phyloP scores from a whole-genome alignment of 345 rosid genomes.

The Salix suchowensis region DNA sequence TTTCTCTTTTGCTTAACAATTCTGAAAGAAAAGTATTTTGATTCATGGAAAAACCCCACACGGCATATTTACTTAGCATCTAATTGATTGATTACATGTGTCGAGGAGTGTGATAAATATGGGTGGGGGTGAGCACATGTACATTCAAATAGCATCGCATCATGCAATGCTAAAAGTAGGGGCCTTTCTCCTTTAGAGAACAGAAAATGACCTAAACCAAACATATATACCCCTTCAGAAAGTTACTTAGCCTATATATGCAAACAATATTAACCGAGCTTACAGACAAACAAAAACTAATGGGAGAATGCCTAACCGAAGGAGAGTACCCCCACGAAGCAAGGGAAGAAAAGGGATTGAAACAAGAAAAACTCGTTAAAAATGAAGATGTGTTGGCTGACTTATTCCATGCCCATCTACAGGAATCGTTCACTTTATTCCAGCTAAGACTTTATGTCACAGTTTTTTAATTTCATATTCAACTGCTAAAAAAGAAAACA shows the following conservation, averaged over 20 bases:
- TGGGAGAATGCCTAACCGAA: conserved; percentile 19
- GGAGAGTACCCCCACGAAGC: neutral
- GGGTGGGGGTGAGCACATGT: neutral
- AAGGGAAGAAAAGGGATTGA: neutral
- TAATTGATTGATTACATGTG: neutral
- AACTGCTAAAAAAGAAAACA: too few species aligned
- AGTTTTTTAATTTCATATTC: too few species aligned
- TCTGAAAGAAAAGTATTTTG: conserved; percentile 16
- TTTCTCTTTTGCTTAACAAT: conserved; percentile 18
- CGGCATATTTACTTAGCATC: neutral
- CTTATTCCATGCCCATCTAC: neutral
- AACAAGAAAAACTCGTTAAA: neutral
- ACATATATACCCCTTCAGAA: conserved; percentile 20
- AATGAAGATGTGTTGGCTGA: neutral
- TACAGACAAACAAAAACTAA: conserved; percentile 23
- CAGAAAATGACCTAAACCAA: conserved; percentile 42
- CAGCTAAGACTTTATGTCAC: neutral
- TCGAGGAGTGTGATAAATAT: neutral
- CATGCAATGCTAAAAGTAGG: neutral
- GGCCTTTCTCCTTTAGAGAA: neutral
- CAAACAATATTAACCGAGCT: neutral
- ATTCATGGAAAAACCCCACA: conserved; percentile 18
- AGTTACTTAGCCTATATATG: conserved; percentile 9
- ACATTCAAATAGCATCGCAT: conserved; percentile 2
- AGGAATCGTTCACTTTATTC: neutral